These are phyloP conservation scores for Termitomyces sp. DNA, from an alignment of 768 basidiomycete genomes.

Conservation along the genomic window DNA sequence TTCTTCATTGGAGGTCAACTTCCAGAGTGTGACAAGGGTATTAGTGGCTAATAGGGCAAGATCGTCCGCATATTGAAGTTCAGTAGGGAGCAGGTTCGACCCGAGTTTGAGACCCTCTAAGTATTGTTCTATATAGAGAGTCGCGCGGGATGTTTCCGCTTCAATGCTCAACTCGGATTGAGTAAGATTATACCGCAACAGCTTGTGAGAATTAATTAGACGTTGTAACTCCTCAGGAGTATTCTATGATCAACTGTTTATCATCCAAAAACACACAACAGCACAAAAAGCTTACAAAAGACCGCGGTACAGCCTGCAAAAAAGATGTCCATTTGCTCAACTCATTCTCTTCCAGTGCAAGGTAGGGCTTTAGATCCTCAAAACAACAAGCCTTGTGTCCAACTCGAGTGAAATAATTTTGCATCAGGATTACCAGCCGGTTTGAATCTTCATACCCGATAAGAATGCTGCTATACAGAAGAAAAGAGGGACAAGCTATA, in stretches of 20 bases:
- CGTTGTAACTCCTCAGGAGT: slow-evolving; percentile 52
- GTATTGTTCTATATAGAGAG: slow-evolving; percentile 54
- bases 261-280: background rate
- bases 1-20: slow-evolving; percentile 42
- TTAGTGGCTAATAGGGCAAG: slow-evolving; percentile 71
- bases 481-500: slow-evolving; percentile 14
- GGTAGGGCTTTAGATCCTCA: slow-evolving; percentile 75
- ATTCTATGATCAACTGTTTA: slow-evolving; percentile 28
- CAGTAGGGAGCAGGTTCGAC: slow-evolving; percentile 57
- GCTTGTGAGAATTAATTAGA: slow-evolving; percentile 69
- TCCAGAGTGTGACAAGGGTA: slow-evolving; percentile 61
- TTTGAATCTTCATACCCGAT: slow-evolving; percentile 31
- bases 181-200: slow-evolving; percentile 56
- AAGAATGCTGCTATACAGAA: background rate
- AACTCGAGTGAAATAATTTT: slow-evolving; percentile 64
- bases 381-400: slow-evolving; percentile 83
- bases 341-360: slow-evolving; percentile 42
- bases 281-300: slow-evolving; percentile 35
- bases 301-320: slow-evolving; percentile 39
- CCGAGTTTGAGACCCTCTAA: slow-evolving; percentile 65
- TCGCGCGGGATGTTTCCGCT: slow-evolving; percentile 46
- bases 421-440: slow-evolving; percentile 42
- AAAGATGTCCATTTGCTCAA: slow-evolving; percentile 47
- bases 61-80: slow-evolving; percentile 86
- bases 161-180: slow-evolving; percentile 46